phyloP scores from a whole-genome alignment of 2,329 filamentous ascomycete species.

The Curvularia sp. region DNA sequence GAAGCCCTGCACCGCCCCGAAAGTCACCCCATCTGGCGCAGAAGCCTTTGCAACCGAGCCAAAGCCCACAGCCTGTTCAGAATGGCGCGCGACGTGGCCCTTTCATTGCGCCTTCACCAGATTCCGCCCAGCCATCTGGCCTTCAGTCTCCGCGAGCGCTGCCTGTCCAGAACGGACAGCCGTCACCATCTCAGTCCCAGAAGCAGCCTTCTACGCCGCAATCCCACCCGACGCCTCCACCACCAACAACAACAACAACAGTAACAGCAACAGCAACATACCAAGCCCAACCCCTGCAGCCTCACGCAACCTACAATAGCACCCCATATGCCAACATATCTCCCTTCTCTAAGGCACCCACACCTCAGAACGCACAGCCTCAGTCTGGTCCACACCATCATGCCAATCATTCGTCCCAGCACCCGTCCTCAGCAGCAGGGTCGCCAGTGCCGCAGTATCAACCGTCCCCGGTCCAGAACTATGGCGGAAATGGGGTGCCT shows the following conservation, averaged over 20 bases:
- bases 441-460: constrained; percentile 46
- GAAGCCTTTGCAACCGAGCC: constrained; percentile 22
- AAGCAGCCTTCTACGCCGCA: constrained; percentile 37
- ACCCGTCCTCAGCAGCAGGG: constrained; percentile 46
- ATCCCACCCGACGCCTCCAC: constrained; percentile 21
- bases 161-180: constrained; percentile 26
- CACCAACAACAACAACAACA: constrained; percentile 18
- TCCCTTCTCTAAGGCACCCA: constrained; percentile 44
- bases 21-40: constrained; percentile 38
- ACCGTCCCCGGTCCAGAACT: constrained; percentile 36
- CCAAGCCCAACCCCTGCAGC: constrained; percentile 35
- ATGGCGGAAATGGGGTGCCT: constrained; percentile 32
- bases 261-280: too few species aligned
- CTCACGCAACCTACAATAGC: constrained; percentile 36
- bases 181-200: constrained; percentile 40
- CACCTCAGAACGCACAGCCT: constrained; percentile 3
- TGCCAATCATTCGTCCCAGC: constrained; percentile 29
- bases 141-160: constrained; percentile 5
- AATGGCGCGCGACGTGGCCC: constrained; percentile 22
- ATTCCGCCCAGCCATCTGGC: constrained; percentile 6
- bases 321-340: constrained; percentile 49
- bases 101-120: constrained; percentile 18
- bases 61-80: constrained; percentile 17
- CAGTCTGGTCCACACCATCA: constrained; percentile 22
- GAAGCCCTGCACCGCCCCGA: constrained; percentile 34